These are phyloP conservation scores for Leccinum solheimii DNA, from an alignment of 1,284 basidiomycete genomes.

Conservation along the genomic window DNA sequence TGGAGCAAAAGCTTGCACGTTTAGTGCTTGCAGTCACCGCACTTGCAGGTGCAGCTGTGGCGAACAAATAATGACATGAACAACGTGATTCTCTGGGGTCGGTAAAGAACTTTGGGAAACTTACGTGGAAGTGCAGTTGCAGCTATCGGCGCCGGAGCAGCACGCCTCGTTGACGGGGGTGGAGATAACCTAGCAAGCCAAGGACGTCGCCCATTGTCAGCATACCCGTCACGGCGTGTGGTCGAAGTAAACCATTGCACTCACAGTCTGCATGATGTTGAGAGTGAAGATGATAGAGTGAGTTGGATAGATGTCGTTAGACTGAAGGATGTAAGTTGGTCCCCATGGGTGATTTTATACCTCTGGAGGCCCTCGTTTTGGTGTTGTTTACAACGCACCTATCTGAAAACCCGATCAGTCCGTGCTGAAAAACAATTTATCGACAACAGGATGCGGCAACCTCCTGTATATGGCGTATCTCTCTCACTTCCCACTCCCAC, in stretches of 20 bases:
- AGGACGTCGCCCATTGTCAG: neutral
- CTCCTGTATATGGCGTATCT: neutral
- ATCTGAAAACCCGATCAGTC: neutral
- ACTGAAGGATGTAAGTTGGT: neutral
- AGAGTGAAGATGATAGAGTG: slow-evolving; percentile 1
- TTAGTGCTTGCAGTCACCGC: slow-evolving; percentile 25
- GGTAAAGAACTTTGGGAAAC: neutral
- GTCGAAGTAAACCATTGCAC: neutral
- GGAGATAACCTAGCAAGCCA: slow-evolving; percentile 17
- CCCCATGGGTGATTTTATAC: slow-evolving; percentile 6
- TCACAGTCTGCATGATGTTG: slow-evolving; percentile 25
- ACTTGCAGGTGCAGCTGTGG: slow-evolving; percentile 22
- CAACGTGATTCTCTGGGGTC: neutral
- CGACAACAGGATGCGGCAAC: neutral
- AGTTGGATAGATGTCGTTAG: neutral
- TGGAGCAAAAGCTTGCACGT: neutral
- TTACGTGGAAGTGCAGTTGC: slow-evolving; percentile 18
- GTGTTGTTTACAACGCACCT: slow-evolving; percentile 5
- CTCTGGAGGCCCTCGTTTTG: slow-evolving; percentile 7
- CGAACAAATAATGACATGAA: neutral
- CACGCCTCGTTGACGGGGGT: slow-evolving; percentile 27
- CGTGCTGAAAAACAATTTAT: neutral
- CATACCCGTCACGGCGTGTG: neutral
- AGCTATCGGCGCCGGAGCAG: slow-evolving; percentile 14
- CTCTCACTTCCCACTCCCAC: neutral